Base-by-base conservation (phyloP, 2,329 filamentous ascomycete genomes). In the Penicillium sp. region DNA sequence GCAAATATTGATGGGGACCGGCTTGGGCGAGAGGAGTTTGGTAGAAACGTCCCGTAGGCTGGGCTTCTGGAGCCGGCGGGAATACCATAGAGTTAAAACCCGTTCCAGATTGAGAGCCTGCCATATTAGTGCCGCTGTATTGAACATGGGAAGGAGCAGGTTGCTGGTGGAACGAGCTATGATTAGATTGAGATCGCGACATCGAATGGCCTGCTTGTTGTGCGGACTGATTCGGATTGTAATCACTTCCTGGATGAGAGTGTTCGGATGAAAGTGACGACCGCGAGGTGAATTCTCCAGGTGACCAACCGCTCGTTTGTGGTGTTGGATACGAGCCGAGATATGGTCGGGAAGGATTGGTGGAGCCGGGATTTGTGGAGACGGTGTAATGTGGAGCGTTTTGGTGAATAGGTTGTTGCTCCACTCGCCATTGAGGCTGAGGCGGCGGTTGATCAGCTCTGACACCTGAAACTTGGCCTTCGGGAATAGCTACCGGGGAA, bases 341-440 rank as follows among this genome's bases (percentile, higher is more conserved):
- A n/a, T 55, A 43, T 31, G 55, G 44, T 33, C 56, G 54, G 12
- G 55, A 33, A 7, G 49, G 22, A n/a, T n/a, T 47, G 9, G 55
- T 52, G 11, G 27, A 18, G 25, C 33, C 51, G 20, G 23, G 23
- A 14, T 53, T 49, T 18, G 27, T 18, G 7, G 41, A 29, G 5
- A 29, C 22, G 4, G 12, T 12, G 18, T 57, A 53, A 22, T 53
- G 25, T n/a, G 31, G 8, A 20, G 44, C n/a, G 37, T 49, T 49
- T 12, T 31, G 20, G 9, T 31, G 20, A 12, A 41, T 12, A 18
- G 49, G 29, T 18, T 52, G 54, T 31, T 51, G 42, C 15, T 46
- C 49, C 1, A 47, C 11, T 45, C 58, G 60, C 64, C 64, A 67
- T 45, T 58, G 53, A 11, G 58, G 57, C 23, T 66, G 53, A 9